phyloP scores from a whole-genome alignment of 192 early-diverging fungal species.

The Podila verticillata region DNA sequence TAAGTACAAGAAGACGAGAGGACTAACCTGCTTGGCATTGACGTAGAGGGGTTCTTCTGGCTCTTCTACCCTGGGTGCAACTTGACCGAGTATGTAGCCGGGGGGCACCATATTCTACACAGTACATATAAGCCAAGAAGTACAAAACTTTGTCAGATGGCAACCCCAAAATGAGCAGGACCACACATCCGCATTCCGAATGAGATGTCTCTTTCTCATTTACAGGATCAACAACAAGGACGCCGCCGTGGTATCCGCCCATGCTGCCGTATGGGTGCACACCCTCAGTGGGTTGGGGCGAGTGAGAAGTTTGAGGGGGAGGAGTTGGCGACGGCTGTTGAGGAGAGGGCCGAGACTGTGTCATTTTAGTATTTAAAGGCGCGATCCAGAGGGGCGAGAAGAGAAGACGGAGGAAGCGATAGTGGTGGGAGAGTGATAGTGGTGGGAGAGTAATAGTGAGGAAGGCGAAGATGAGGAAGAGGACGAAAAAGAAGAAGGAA shows the following conservation, averaged over 20 bases:
- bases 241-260: slow-evolving; percentile 23
- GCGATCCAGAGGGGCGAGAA: background rate
- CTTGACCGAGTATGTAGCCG: slow-evolving; percentile 38
- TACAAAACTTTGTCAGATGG: background rate
- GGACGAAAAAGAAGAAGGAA: background rate
- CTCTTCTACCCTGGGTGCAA: slow-evolving; percentile 33
- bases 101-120: slow-evolving; percentile 42
- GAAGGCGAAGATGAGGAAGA: background rate
- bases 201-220: background rate
- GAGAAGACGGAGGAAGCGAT: background rate
- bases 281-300: slow-evolving; percentile 21
- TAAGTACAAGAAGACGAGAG: background rate
- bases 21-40: slow-evolving; percentile 48
- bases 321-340: background rate
- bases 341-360: background rate
- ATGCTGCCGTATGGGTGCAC: slow-evolving; percentile 35
- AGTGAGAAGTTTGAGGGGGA: background rate
- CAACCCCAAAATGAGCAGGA: background rate
- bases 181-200: background rate
- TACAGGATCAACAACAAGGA: slow-evolving; percentile 53
- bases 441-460: background rate
- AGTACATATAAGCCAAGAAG: too few relatives aligned
- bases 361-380: background rate
- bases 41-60: slow-evolving; percentile 48
- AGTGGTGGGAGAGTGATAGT: background rate